Evolutionary conservation across 1,284 basidiomycete species (phyloP).

Genomic region (Hypsizygus ulmarius): DNA sequence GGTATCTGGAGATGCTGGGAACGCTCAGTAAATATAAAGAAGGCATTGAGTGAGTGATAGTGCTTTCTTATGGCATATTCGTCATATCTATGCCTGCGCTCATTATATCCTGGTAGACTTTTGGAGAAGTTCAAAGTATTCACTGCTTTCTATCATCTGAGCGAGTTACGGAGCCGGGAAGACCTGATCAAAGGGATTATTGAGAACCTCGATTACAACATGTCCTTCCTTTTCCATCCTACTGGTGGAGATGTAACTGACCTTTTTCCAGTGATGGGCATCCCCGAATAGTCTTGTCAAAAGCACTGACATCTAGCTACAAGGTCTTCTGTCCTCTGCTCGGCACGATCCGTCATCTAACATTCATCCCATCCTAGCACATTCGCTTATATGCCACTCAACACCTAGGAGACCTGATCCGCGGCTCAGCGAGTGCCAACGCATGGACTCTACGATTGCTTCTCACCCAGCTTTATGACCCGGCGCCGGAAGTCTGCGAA

Average conservation of each 20-base stretch:
- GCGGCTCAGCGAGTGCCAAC: conserved; percentile 58
- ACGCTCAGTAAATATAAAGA: conserved; percentile 84
- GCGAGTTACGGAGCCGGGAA: conserved; percentile 86
- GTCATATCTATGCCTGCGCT: conserved; percentile 1
- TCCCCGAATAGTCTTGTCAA: conserved; percentile 86
- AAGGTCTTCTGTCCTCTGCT: conserved; percentile 46
- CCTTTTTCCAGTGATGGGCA: conserved; percentile 79
- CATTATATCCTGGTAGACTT: conserved; percentile 47
- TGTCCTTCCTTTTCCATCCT: conserved; percentile 43
- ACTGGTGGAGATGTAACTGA: conserved; percentile 5
- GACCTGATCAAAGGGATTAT: conserved; percentile 91
- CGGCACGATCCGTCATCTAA: not conserved
- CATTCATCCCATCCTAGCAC: conserved; percentile 46
- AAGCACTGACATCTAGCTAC: conserved; percentile 90
- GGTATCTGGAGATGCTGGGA: conserved; percentile 97
- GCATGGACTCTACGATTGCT: conserved; percentile 88
- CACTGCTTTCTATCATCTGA: conserved; percentile 92
- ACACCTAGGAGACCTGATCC: conserved; percentile 81
- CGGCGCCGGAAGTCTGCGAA: conserved; percentile 85
- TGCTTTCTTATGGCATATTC: not conserved
- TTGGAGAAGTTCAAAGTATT: conserved; percentile 92
- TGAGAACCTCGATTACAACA: conserved; percentile 87
- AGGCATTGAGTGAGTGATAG: conserved; percentile 75
- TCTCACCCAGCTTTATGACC: conserved; percentile 94
- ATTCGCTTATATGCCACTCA: conserved; percentile 87